Conservation (phyloP, 768 basidiomycete species). For the Saitozyma sp. region DNA sequence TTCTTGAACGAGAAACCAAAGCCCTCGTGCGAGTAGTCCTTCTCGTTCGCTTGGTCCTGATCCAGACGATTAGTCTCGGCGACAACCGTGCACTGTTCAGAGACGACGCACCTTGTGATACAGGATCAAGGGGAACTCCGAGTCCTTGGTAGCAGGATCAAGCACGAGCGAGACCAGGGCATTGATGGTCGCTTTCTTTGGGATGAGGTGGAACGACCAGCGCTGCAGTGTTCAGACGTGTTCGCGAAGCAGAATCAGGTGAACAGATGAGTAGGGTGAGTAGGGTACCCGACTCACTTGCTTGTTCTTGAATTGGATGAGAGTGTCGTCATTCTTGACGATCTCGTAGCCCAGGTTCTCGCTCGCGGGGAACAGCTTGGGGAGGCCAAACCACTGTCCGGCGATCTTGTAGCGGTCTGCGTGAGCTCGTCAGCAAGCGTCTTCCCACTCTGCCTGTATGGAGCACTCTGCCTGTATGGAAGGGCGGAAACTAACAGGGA, state of each 20-base stretch:
- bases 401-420: slow-evolving; percentile 55
- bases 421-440: neutral
- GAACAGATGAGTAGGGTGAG: neutral
- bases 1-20: slow-evolving; percentile 57
- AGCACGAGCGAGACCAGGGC: slow-evolving; percentile 55
- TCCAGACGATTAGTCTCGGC: slow-evolving; percentile 47
- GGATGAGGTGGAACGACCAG: slow-evolving; percentile 55
- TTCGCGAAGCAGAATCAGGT: neutral
- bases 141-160: slow-evolving; percentile 55
- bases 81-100: neutral
- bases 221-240: slow-evolving; percentile 32
- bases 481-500: no score
- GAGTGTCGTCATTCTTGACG: slow-evolving; percentile 51
- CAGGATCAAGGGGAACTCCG: slow-evolving; percentile 53
- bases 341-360: slow-evolving; percentile 54
- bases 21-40: slow-evolving; percentile 56
- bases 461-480: no score
- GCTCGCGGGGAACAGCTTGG: slow-evolving; percentile 54
- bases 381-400: slow-evolving; percentile 56
- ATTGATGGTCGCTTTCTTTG: slow-evolving; percentile 56
- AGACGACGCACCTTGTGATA: slow-evolving; percentile 28
- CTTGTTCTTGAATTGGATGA: slow-evolving; percentile 57
- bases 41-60: slow-evolving; percentile 56
- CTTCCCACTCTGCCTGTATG: neutral
- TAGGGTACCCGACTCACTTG: slow-evolving; percentile 37